Base-by-base conservation (phyloP, 805 yeast genomes). In the Candida sanyiensis region DNA sequence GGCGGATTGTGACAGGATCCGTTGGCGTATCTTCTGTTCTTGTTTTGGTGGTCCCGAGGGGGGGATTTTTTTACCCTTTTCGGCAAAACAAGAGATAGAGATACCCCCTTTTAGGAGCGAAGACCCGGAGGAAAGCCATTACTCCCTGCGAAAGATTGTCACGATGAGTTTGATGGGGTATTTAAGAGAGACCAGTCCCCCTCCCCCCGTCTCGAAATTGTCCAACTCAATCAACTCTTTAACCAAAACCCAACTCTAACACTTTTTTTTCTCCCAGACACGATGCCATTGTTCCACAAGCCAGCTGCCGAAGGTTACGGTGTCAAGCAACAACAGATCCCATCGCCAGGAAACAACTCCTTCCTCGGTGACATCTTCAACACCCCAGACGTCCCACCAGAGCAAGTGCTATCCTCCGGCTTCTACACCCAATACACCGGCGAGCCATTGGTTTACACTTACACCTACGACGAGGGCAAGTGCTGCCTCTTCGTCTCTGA, bases 351-450 rank as follows among this genome's bases (percentile, higher is more conserved):
- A 44, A 73, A 70, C 66, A 80, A 80, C 61, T 72, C 87, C 7
- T 80, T 76, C 68, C 67, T 80, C 45, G 82, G 84, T 39, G 88
- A 80, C 54, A 65, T 69, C 46, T 74, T 74, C 64, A 70, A 77
- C 62, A 69, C 78, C 29, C 75, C 83, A 18, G 77, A 74, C 20
- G 80, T 78, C 39, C 77, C 75, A 50, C 58, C 66, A 36, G 85
- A 74, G 35, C 61, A 77, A 56, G 75, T 75, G 57, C 74, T 80
- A 47, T 61, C 79, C 13, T 68, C 79, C 56, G 88, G 88, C 37
- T 80, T 80, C 66, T 80, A 75, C 72, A 71, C 67, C 53, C 86
- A 80, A 62, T 81, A 77, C 59, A 64, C 66, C 40, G 87, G 87
- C 43, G 78, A 74, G 58, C 74, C 81, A 35, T 69, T 80, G 56